Percentiles rank a stretch among this genome's conserved stretches.
phyloP scores from a whole-genome alignment of 164 flowering plant genomes.

The Magnolia sinica region DNA sequence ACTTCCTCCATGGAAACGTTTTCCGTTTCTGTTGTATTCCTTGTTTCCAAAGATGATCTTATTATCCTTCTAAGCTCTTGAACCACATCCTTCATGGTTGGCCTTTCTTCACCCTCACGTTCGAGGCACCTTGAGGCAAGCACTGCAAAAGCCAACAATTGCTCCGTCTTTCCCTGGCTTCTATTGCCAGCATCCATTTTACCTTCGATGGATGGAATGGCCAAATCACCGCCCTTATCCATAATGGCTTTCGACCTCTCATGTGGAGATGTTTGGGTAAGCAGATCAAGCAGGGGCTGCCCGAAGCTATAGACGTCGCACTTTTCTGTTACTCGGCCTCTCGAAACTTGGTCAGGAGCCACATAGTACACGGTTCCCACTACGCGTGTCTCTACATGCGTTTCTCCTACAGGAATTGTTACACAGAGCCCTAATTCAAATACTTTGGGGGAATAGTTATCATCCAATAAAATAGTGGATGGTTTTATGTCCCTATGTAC shows the following conservation, averaged over 20 bases:
- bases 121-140: constrained; percentile 3
- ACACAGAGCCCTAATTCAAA: constrained; percentile 15
- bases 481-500: constrained; percentile 37
- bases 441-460: constrained; percentile 43
- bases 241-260: too few species aligned
- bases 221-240: constrained; percentile 8
- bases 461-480: constrained; percentile 48
- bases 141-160: not conserved
- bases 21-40: too few species aligned
- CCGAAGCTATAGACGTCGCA: constrained; percentile 69
- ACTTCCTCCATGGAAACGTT: too few species aligned
- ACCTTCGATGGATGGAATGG: not conserved
- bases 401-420: constrained; percentile 8
- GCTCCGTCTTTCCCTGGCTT: not conserved
- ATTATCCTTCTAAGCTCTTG: not conserved
- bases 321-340: constrained; percentile 53
- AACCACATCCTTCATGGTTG: not conserved
- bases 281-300: constrained; percentile 53
- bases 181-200: not conserved
- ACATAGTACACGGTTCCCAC: constrained; percentile 63
- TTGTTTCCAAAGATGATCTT: not conserved
- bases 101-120: not conserved
- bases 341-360: constrained; percentile 55
- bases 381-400: constrained; percentile 53
- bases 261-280: constrained; percentile 6